Percentiles rank a stretch among this genome's conserved stretches.
These are phyloP conservation scores for Pseudogymnoascus sp. DNA, from an alignment of 2,329 filamentous ascomycete species.

Conservation along the genomic window DNA sequence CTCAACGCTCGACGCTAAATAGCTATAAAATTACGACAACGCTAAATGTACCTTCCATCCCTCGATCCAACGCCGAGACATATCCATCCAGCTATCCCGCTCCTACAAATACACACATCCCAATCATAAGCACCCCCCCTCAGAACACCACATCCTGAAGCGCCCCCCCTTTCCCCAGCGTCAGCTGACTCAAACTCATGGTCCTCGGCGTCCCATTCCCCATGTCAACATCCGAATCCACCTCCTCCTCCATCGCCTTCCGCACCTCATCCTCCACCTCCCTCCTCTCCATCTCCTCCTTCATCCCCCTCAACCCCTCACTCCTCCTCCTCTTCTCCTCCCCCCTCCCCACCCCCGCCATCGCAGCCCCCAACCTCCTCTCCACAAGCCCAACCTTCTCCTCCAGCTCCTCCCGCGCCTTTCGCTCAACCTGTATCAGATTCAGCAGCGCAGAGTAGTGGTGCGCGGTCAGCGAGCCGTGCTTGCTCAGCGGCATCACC, in stretches of 20 bases:
- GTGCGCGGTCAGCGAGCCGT: conserved; percentile 31
- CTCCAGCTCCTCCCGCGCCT: conserved; percentile 48
- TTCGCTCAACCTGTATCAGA: conserved; percentile 49
- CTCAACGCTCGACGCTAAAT: background rate
- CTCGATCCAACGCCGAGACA: background rate
- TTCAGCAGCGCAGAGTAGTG: conserved; percentile 43
- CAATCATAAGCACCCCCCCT: background rate
- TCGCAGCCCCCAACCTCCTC: conserved; percentile 28
- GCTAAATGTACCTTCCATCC: background rate
- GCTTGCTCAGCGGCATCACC: conserved; percentile 20
- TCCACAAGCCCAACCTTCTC: conserved; percentile 37
- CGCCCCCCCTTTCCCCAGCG: conserved; percentile 30
- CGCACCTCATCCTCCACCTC: background rate
- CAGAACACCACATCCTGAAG: background rate
- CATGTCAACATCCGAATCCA: conserved; percentile 22
- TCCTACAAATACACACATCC: background rate
- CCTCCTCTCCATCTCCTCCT: conserved; percentile 25
- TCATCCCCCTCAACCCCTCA: conserved; percentile 36
- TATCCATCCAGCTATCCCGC: background rate
- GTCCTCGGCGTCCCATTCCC: conserved; percentile 52
- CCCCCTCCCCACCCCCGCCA: conserved; percentile 45
- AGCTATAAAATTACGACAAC: background rate
- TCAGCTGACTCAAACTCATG: conserved; percentile 56
- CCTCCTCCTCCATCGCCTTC: background rate
- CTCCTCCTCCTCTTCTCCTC: conserved; percentile 37